Evolutionary conservation across 1,139 yeast genomes (phyloP), one percentile per base, ranked within the genome.

Genomic region (Fermentozyma sake): DNA sequence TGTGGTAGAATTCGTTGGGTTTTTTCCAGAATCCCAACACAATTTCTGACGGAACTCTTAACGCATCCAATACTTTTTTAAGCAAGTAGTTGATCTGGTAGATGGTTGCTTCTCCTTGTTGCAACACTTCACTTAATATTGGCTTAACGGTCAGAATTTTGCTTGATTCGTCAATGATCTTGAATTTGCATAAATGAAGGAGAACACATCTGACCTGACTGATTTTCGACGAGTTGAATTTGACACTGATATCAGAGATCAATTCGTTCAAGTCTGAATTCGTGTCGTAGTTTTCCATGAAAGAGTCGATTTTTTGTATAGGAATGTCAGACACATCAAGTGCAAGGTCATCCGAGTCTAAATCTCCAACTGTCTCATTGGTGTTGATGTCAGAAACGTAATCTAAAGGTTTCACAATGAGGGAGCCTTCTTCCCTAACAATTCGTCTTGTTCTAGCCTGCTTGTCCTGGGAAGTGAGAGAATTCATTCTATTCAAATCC

Each of bases 1-100:
- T 58, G 38, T 65, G 72, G 39, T 68, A 65, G 35, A 67, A 57
- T 38, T 72, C 77, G 26, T 76, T 76, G 4, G 95, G 95, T 18
- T 78, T 72, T 48, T 89, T 86, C 61, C 91, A 68, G 43, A 84
- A 84, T 3, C 98, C 98, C 18, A 77, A 61, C 1, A 91, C 77
- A 2, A 87, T 68, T 38, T 83, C 93, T 37, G 87, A 74, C 7
- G 80, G 79, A 23, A 91, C 69, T 14, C 80, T 76, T 29, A 89
- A 62, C 0, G 81, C 70, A 34, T 74, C 79, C 27, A 91, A 75
- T 59, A 91, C 73, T 34, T 76, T 72, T 37, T 79, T 78, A 52
- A 86, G 83, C 14, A 86, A 56, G 60, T 82, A 77, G 12, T 91
- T 85, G 33, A 89, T 52, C 48, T 86, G 95, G 41, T 73, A 79